Evolutionary conservation across 495 filamentous ascomycete genomes (phyloP), one percentile per base, ranked within the genome.

Genomic region (Letharia lupina): DNA sequence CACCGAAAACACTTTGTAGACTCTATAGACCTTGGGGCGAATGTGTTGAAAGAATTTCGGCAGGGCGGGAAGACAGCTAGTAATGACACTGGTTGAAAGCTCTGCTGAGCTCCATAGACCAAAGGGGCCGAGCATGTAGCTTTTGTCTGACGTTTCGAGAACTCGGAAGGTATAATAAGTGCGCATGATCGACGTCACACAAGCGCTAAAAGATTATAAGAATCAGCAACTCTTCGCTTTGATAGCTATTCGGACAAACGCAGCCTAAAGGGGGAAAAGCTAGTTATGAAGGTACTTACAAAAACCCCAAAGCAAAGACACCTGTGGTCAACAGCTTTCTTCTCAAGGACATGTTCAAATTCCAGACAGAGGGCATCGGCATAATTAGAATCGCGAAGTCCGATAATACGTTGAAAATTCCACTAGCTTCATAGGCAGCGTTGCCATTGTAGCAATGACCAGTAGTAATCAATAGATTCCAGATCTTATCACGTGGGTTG

Each of bases 401-500:
- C 12, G 69, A 65, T 13, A 70, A 18, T 1, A 70, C 58, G 52
- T 70, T 70, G 41, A 68, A 67, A 11, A 65, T 50, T 18, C 62
- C 65, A 16, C 20, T 63, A 45, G 59, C 59, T 16, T 45, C 12
- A 52, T 77, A 73, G 1, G 67, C 65, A 2, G 70, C 73, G 35
- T 70, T 57, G 18, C 56, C 5, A 10, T 77, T 72, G 60, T 75
- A 70, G 57, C 77, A 79, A 45, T 76, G 74, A 3, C 76, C 76
- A 1, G 50, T 54, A 23, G 77, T 68, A 20, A 73, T 48, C 1
- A 69, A 58, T 9, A 48, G 23, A 0, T 74, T 63, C 75, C 76
- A 78, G 60, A 73, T 69, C 65, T 78, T 78, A 63, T 68, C 70
- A 18, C 74, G 71, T 13, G 77, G 77, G 48, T 68, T 58, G 69